These are phyloP conservation scores for Erodium moschatum DNA, from an alignment of 441 rosid genomes.

Conservation along the genomic window DNA sequence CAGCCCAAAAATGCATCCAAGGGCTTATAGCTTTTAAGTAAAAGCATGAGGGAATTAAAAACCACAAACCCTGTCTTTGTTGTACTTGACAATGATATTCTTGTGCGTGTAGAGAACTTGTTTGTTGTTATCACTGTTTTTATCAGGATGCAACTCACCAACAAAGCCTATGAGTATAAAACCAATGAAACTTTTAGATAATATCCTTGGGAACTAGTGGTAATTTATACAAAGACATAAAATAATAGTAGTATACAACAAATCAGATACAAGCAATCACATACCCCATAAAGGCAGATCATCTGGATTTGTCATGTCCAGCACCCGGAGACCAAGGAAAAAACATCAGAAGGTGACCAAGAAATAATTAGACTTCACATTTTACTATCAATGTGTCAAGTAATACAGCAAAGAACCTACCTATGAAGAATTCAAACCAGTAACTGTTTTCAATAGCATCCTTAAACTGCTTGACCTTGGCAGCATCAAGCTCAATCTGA, in stretches of 20 bases:
- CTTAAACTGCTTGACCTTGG: conserved; percentile 66
- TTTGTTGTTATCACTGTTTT: conserved; percentile 63
- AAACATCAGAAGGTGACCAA: conserved; percentile 18
- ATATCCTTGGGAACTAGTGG: conserved; percentile 15
- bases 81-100: conserved; percentile 52
- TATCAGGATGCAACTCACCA: conserved; percentile 74
- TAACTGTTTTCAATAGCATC: conserved; percentile 85
- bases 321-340: conserved; percentile 24
- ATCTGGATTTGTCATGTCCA: conserved; percentile 49
- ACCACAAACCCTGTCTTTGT: conserved; percentile 73
- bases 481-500: conserved; percentile 51
- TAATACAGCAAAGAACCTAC: conserved; percentile 40
- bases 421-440: conserved; percentile 94
- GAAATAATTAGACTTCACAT: neutral
- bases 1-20: conserved; percentile 6
- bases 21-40: neutral
- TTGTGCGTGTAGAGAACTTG: conserved; percentile 78
- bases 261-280: conserved; percentile 16
- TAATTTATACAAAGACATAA: conserved; percentile 9
- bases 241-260: neutral
- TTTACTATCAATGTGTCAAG: neutral
- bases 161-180: conserved; percentile 52
- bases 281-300: conserved; percentile 96
- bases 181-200: conserved; percentile 14
- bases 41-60: conserved; percentile 9